phyloP scores from a whole-genome alignment of 179 eudicot genomes.

The Spinacia oleracea region DNA sequence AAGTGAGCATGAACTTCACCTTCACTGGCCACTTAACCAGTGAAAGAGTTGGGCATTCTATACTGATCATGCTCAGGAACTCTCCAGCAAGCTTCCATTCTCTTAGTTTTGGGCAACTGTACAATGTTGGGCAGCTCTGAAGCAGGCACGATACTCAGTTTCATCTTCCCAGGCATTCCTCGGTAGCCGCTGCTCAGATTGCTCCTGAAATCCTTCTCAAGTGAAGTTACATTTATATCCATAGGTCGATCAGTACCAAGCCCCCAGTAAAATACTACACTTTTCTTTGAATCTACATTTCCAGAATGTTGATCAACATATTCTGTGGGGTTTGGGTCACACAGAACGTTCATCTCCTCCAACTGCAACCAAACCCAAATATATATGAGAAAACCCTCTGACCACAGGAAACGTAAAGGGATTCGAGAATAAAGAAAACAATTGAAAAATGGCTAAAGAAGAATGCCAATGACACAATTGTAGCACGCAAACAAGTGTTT shows the following conservation, averaged over 20 bases:
- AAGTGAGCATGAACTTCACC: conserved; percentile 15
- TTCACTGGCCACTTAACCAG: conserved; percentile 2
- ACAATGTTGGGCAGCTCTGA: conserved; percentile 13
- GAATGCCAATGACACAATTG: no score
- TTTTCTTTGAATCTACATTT: conserved; percentile 16
- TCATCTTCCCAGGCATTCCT: conserved; percentile 27
- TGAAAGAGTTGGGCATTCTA: not conserved
- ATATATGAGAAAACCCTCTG: not conserved
- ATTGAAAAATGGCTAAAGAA: no score
- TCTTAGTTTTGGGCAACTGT: not conserved
- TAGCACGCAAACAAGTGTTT: no score
- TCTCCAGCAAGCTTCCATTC: conserved; percentile 15
- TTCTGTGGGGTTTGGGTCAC: conserved; percentile 64
- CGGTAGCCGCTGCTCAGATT: conserved; percentile 29
- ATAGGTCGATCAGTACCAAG: conserved; percentile 25
- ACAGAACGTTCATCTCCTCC: conserved; percentile 48
- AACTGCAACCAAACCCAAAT: conserved; percentile 31
- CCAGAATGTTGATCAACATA: conserved; percentile 26
- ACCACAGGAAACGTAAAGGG: not conserved
- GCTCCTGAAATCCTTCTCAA: conserved; percentile 37
- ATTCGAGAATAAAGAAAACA: no score
- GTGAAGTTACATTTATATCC: conserved; percentile 19
- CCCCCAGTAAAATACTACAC: conserved; percentile 54
- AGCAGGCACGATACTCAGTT: conserved; percentile 14
- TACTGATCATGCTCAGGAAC: conserved; percentile 6